These are phyloP conservation scores for Onygenales sp. DNA, from an alignment of 2,329 filamentous ascomycete genomes.

Conservation along the genomic window DNA sequence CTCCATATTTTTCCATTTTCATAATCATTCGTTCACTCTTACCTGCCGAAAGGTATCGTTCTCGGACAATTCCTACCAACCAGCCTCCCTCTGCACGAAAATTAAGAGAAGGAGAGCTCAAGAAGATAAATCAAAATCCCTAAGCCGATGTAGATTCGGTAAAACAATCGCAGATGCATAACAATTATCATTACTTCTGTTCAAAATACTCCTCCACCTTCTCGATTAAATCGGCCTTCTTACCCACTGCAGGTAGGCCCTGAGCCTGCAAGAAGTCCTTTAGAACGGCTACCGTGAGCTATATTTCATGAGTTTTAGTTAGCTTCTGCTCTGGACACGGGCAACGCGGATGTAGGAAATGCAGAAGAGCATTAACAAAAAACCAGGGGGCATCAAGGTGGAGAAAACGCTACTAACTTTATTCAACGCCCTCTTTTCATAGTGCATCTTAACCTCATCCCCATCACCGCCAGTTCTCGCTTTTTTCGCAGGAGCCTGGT, in stretches of 20 bases:
- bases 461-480: conserved; percentile 30
- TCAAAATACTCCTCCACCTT: conserved; percentile 41
- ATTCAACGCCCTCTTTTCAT: conserved; percentile 33
- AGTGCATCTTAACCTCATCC: conserved; percentile 31
- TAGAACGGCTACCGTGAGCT: conserved; percentile 38
- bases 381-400: neutral
- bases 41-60: too few species aligned
- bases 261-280: conserved; percentile 39
- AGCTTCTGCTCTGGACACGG: conserved; percentile 6
- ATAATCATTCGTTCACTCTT: too few species aligned
- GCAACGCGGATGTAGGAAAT: neutral
- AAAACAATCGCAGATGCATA: neutral
- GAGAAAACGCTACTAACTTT: conserved; percentile 22
- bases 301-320: neutral
- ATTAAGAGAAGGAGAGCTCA: too few species aligned
- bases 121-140: too few species aligned
- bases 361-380: neutral
- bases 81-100: too few species aligned
- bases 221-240: conserved; percentile 44
- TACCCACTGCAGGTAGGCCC: conserved; percentile 33
- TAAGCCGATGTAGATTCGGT: too few species aligned
- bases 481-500: conserved; percentile 31
- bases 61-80: too few species aligned
- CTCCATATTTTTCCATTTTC: too few species aligned
- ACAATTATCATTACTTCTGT: conserved; percentile 22